Conservation (phyloP, 768 basidiomycete species). For the Boletellus ananiceps region DNA sequence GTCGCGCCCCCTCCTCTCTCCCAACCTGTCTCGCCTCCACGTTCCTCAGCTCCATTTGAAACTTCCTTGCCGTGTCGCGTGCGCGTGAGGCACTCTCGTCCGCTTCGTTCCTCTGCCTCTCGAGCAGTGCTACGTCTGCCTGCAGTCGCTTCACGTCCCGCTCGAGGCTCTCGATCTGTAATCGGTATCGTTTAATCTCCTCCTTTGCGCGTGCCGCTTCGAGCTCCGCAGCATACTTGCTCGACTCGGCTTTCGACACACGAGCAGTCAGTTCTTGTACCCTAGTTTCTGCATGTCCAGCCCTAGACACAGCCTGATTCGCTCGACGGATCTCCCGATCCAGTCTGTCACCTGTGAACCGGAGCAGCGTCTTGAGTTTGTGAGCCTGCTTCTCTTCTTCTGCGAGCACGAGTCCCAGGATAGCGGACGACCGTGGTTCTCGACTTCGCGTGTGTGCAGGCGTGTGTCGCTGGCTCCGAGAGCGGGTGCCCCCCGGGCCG, state of each 20-base stretch:
- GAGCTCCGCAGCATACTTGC: slow-evolving; percentile 36
- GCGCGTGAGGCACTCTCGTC: slow-evolving; percentile 42
- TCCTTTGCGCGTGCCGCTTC: slow-evolving; percentile 39
- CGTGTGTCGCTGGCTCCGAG: slow-evolving; percentile 29
- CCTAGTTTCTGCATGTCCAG: slow-evolving; percentile 47
- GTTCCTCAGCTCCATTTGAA: slow-evolving; percentile 41
- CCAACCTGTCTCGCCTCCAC: slow-evolving; percentile 42
- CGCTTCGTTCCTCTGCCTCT: slow-evolving; percentile 36
- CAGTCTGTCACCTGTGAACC: slow-evolving; percentile 48
- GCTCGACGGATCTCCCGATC: slow-evolving; percentile 53
- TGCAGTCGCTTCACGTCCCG: slow-evolving; percentile 39
- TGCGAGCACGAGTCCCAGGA: slow-evolving; percentile 43
- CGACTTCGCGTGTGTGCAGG: slow-evolving; percentile 38
- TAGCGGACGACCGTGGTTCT: slow-evolving; percentile 35
- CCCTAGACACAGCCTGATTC: slow-evolving; percentile 47
- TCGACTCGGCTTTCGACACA: slow-evolving; percentile 39
- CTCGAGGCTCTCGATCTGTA: slow-evolving; percentile 45
- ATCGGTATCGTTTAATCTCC: slow-evolving; percentile 44
- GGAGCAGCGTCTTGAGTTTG: slow-evolving; percentile 50
- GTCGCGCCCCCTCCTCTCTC: slow-evolving; percentile 38
- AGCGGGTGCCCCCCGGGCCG: slow-evolving; percentile 24
- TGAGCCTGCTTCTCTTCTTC: slow-evolving; percentile 56
- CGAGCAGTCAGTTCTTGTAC: slow-evolving; percentile 39
- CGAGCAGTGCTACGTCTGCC: slow-evolving; percentile 28
- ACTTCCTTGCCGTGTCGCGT: slow-evolving; percentile 40